phyloP scores from a whole-genome alignment of 1,284 basidiomycete genomes.

The Nidula niveotomentosa region DNA sequence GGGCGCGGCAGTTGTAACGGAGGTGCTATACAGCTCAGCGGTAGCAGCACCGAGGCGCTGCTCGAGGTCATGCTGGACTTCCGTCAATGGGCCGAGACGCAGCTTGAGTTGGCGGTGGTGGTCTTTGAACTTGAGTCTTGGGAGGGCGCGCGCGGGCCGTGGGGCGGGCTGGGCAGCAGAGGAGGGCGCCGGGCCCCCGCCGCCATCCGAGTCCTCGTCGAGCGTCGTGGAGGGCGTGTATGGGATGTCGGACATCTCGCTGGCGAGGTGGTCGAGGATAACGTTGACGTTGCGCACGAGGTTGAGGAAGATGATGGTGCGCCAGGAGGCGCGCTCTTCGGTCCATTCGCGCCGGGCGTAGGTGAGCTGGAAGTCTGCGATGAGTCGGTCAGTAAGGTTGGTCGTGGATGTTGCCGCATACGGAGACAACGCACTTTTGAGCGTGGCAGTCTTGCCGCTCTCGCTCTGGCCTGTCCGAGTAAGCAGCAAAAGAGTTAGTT shows the following conservation, averaged over 20 bases:
- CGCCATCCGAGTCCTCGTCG: slow-evolving; percentile 36
- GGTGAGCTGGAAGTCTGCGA: slow-evolving; percentile 67
- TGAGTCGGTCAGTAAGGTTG: too few relatives aligned
- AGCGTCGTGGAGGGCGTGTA: slow-evolving; percentile 16
- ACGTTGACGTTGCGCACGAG: slow-evolving; percentile 66
- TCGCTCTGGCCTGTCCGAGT: slow-evolving; percentile 59
- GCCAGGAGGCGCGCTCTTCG: slow-evolving; percentile 70
- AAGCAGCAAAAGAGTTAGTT: slow-evolving; percentile 2
- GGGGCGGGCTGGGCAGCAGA: slow-evolving; percentile 16
- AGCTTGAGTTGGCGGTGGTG: slow-evolving; percentile 58
- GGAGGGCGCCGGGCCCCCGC: not conserved
- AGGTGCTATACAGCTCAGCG: slow-evolving; percentile 41
- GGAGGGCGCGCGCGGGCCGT: slow-evolving; percentile 27
- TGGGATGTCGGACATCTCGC: slow-evolving; percentile 47
- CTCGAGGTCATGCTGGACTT: slow-evolving; percentile 61
- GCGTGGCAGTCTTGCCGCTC: slow-evolving; percentile 53
- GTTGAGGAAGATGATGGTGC: slow-evolving; percentile 73
- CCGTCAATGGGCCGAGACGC: slow-evolving; percentile 55
- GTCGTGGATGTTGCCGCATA: too few relatives aligned
- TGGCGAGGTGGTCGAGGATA: slow-evolving; percentile 55
- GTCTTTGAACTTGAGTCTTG: slow-evolving; percentile 54
- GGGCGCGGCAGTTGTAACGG: slow-evolving; percentile 33
- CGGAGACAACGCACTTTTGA: slow-evolving; percentile 31
- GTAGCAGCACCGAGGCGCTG: slow-evolving; percentile 55
- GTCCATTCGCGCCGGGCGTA: slow-evolving; percentile 68